Percentiles rank a stretch among this genome's conserved stretches.
Evolutionary conservation across 2,329 filamentous ascomycete species (phyloP).

Genomic region (Pyrenophora seminiperda): DNA sequence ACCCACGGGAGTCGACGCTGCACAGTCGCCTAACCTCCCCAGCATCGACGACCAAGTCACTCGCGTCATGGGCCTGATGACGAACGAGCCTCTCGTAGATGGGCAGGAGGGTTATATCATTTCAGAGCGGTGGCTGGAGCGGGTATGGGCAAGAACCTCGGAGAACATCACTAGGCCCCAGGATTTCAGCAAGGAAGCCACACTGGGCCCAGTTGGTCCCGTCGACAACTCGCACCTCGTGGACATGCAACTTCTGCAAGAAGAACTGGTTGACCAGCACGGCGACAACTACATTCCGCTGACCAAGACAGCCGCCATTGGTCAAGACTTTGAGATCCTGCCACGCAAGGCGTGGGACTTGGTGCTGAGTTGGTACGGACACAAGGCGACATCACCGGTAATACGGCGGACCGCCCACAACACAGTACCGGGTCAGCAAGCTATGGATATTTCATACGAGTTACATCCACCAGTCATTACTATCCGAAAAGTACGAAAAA

Average conservation of each 20-base stretch:
- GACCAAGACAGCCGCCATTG: conserved; percentile 66
- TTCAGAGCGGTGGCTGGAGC: conserved; percentile 76
- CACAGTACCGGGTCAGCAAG: conserved; percentile 62
- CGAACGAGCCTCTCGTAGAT: conserved; percentile 62
- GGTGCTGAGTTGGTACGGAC: conserved; percentile 80
- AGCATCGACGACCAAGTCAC: conserved; percentile 71
- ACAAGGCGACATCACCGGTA: conserved; percentile 69
- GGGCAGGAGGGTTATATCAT: conserved; percentile 79
- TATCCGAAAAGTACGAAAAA: conserved; percentile 75
- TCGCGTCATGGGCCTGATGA: conserved; percentile 67
- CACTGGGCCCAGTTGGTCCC: conserved; percentile 71
- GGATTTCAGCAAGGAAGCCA: conserved; percentile 63
- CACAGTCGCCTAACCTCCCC: conserved; percentile 30
- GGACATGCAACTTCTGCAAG: conserved; percentile 29
- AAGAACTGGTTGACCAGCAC: conserved; percentile 45
- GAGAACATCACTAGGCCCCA: conserved; percentile 49
- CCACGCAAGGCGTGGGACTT: conserved; percentile 81
- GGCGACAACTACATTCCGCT: conserved; percentile 70
- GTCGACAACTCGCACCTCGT: conserved; percentile 84
- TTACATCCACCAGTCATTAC: conserved; percentile 83
- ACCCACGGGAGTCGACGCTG: conserved; percentile 19
- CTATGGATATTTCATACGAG: conserved; percentile 77
- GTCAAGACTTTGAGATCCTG: conserved; percentile 77
- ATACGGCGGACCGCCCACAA: conserved; percentile 81
- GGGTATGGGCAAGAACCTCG: conserved; percentile 43